Base-by-base conservation (phyloP, 2,329 filamentous ascomycete species). In the Stagonosporopsis vannaccii region DNA sequence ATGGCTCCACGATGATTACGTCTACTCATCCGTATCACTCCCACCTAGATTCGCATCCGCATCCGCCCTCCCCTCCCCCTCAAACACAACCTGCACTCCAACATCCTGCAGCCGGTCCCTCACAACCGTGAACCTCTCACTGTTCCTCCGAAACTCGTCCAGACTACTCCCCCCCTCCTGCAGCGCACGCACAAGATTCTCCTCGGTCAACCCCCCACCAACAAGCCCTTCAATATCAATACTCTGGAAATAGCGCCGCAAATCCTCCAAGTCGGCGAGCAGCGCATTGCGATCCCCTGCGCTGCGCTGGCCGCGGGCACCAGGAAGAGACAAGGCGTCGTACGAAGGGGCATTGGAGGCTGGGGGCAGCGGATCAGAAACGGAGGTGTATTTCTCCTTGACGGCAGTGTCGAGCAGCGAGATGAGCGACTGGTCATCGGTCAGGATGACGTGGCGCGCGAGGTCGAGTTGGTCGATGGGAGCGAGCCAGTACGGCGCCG, bases 321-420 rank as follows among this genome's bases (percentile, higher is more conserved):
- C 33, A 32, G 12, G 9, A 36, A 39, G 6, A 32, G 32, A 25
- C 1, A 36, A 6, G 37, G 46, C 1, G 51, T 65, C 66, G 54
- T 73, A 73, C 1, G 66, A 70, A 2, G 47, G 35, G 15, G 72
- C 55, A 47, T 68, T 75, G 51, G 85, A 77, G 0, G 82, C 75
- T 6, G 92, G 93, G 19, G 92, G 91, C 13, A 97, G 78, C 1
- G 92, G 92, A 70, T 97, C 93, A 20, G 91, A 95, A 17, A 91
- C 86, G 60, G 90, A 92, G 2, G 73, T 71, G 50, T 65, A 73
- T 32, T 65, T 65, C 12, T 67, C 60, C 50, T 92, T 86, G 65
- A 91, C 83, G 8, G 79, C 77, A 1, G 82, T 81, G 0, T 92
- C 91, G 6, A 95, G 82, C 35, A 90, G 79, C 0, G 85, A 82